Evolutionary conservation across 768 basidiomycete species (phyloP), one percentile per base, ranked within the genome.

Genomic region (Amanita jacksonii): DNA sequence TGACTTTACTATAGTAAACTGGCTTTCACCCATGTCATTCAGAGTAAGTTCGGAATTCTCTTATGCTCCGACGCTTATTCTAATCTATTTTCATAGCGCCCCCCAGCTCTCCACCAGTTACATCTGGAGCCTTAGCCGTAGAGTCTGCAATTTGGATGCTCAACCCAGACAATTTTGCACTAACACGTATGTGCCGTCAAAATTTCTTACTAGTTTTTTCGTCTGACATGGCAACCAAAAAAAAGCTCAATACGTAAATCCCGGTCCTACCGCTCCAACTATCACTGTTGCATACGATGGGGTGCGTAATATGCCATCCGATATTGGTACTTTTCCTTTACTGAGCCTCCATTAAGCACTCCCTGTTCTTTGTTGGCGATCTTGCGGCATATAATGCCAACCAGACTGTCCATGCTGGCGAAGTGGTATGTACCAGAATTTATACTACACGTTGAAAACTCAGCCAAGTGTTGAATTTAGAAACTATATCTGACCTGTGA

Each of bases 81-180:
- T 19, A 39, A 38, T 38, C 20, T 9, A 16, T 32, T 20, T 48
- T 38, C 20, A 20, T 45, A 70, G 69, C 67, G 4, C 53, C 57
- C 15, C 48, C 59, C 31, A 52, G 53, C 25, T 63, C 66, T 0
- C 53, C 49, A 18, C 66, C 68, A 2, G 58, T 60, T 16, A 49
- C 54, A 9, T 41, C 48, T 23, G 46, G 51, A 9, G 33, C 40
- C 9, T 49, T 55, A n/a, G n/a, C n/a, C 20, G 62, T 59, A 36
- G 69, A 74, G 51, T 73, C 72, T 19, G 60, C 70, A 19, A 70
- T 74, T 44, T 76, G 74, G 74, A 54, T 61, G 24, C 52, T 68
- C 41, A 49, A 74, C 49, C 48, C 52, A 3, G 47, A 46, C 10
- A 69, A 67, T 5, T 55, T 62, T 25, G 57, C 72, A 51, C 51